These are phyloP conservation scores for Epichloe gansuensis DNA, from an alignment of 2,329 filamentous ascomycete genomes.

Conservation along the genomic window DNA sequence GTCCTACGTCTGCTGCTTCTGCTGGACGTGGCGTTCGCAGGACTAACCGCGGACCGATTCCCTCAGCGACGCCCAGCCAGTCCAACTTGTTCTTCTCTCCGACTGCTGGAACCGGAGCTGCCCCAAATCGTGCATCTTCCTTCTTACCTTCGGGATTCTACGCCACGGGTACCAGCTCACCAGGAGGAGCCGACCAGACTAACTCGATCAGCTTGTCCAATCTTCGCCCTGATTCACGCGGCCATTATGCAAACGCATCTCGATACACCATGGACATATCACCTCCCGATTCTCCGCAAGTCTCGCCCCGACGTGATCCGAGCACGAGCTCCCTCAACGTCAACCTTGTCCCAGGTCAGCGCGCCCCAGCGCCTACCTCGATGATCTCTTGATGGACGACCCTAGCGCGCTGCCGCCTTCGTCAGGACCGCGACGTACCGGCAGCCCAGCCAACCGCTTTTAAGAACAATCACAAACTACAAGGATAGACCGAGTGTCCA, in stretches of 20 bases:
- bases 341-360: slow-evolving; percentile 42
- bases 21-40: slow-evolving; percentile 39
- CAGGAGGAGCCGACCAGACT: slow-evolving; percentile 31
- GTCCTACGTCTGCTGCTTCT: slow-evolving; percentile 20
- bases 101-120: slow-evolving; percentile 53
- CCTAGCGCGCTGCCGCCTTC: slow-evolving; percentile 33
- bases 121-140: slow-evolving; percentile 56
- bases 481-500: background rate
- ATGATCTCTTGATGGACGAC: slow-evolving; percentile 78
- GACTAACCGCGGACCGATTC: slow-evolving; percentile 38
- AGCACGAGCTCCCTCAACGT: slow-evolving; percentile 58
- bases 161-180: slow-evolving; percentile 50
- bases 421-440: slow-evolving; percentile 7
- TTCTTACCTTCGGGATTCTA: slow-evolving; percentile 91
- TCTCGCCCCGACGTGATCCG: slow-evolving; percentile 35
- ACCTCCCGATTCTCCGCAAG: slow-evolving; percentile 53
- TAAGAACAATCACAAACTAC: background rate
- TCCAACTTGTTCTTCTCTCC: slow-evolving; percentile 90
- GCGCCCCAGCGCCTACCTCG: slow-evolving; percentile 78
- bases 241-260: slow-evolving; percentile 29
- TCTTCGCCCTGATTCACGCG: slow-evolving; percentile 45
- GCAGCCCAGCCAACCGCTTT: slow-evolving; percentile 16
- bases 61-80: slow-evolving; percentile 46
- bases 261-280: slow-evolving; percentile 35
- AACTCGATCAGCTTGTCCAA: slow-evolving; percentile 50